Evolutionary conservation across 371 early-diverging fungal genomes (phyloP), one percentile per base, ranked within the genome.

Genomic region (Saksenaea vasiformis): DNA sequence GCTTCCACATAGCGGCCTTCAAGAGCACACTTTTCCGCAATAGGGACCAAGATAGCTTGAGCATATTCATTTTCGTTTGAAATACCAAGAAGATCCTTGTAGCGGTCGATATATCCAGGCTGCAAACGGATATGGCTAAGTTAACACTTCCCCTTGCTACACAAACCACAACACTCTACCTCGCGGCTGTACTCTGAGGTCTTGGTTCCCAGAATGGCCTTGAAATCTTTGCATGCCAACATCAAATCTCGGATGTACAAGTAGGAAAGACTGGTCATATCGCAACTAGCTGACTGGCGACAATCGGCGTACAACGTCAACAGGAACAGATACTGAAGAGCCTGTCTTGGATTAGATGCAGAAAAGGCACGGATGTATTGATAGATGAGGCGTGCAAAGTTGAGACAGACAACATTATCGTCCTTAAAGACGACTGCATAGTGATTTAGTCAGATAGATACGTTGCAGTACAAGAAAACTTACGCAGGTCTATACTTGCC

Each of bases 1-100:
- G 93, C 89, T 64, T 95, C 95, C 36, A 75, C 73, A 54, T 90
- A 82, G 19, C 82, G 78, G 2, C 92, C 93, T 56, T 87, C 83
- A 31, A 79, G 77, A 24, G 82, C 83, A 51, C 88, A 89, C 17
- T 82, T 79, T 58, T 90, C 79, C 3, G 95, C 97, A 36, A 93
- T 82, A 27, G 82, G 84, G 4, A 77, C 60, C 5, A 89, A 72
- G 15, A 96, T 85, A 1, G 73, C 56, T 38, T 83, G 69, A 22
- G 86, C 66, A 63, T 91, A 89, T 57, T 89, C 88, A n/a, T 78
- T 72, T 24, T 76, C 73, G 39, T 70, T 73, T 14, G 71, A 56
- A 15, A 92, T 73, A 15, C 86, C 82, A 56, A 94, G 71, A 39
- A 93, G 70, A 0, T 74, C 68, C 58, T 79, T 74, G 63, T 87